phyloP scores from a whole-genome alignment of 78 protist species.

The Paulinella micropora region DNA sequence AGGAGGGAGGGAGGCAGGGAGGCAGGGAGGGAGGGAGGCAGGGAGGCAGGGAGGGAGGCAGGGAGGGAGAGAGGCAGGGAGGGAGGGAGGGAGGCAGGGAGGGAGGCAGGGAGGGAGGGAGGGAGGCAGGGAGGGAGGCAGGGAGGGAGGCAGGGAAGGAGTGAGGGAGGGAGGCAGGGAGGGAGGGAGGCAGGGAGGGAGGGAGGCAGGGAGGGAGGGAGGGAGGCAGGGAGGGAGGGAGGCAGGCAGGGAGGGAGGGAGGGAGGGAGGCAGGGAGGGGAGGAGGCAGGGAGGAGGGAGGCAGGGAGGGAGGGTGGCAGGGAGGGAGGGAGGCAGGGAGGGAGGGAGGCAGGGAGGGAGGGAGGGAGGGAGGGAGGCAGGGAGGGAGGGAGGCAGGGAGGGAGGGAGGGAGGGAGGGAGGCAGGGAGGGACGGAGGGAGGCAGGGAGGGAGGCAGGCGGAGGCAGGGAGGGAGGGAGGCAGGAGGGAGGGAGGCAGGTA shows the following conservation, averaged over 20 bases:
- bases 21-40: background rate
- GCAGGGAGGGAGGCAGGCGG: too few species aligned
- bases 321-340: background rate
- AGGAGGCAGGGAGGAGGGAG: too few species aligned
- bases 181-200: background rate
- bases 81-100: background rate
- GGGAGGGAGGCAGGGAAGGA: too few species aligned
- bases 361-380: background rate
- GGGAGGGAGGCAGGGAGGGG: too few species aligned
- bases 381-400: background rate
- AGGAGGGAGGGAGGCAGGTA: too few species aligned
- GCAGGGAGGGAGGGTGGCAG: too few species aligned
- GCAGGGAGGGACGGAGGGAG: background rate
- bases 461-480: too few species aligned
- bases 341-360: background rate
- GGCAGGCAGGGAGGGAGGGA: background rate
- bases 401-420: background rate
- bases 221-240: background rate
- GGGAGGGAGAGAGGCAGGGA: too few species aligned
- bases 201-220: background rate
- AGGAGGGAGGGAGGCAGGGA: background rate
- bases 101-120: background rate
- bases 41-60: background rate
- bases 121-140: background rate
- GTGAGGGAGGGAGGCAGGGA: too few species aligned